Conservation (phyloP, 768 basidiomycete species). For the Amylocystis lapponica region DNA sequence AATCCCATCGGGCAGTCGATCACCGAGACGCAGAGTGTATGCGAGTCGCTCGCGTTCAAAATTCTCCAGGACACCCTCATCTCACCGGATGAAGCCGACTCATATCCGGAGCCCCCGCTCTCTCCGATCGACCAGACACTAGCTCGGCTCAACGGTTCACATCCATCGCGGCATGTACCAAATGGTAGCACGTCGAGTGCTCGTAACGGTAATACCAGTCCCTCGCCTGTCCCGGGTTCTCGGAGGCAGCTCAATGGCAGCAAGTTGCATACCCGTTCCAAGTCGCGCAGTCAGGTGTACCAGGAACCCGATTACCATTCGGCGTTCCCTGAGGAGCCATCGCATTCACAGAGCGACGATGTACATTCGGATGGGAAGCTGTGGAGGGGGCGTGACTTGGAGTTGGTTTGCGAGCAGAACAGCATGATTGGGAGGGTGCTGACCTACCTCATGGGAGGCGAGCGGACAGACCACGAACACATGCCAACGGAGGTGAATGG, state of each 20-base stretch:
- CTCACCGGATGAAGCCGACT: constrained; percentile 25
- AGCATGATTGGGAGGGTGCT: constrained; percentile 77
- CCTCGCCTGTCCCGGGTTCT: constrained; percentile 7
- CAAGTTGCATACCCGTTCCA: constrained; percentile 48
- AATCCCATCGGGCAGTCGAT: constrained; percentile 33
- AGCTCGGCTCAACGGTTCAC: constrained; percentile 24
- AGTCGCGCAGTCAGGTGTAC: constrained; percentile 67
- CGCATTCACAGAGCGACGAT: too few species aligned
- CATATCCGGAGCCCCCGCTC: constrained; percentile 14
- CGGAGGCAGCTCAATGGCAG: constrained; percentile 10
- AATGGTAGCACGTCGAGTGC: constrained; percentile 11
- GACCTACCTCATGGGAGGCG: constrained; percentile 53
- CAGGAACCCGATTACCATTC: constrained; percentile 42
- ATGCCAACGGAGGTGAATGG: background rate
- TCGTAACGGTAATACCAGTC: constrained; percentile 17
- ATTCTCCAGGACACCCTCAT: constrained; percentile 84
- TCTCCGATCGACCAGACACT: constrained; percentile 29
- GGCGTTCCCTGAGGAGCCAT: constrained; percentile 14
- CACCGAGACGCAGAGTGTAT: constrained; percentile 53
- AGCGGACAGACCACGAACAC: constrained; percentile 15
- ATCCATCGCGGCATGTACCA: background rate
- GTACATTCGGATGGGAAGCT: too few species aligned
- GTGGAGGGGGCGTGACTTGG: constrained; percentile 82
- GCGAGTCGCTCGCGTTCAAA: constrained; percentile 71
- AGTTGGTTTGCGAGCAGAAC: constrained; percentile 84